These are phyloP conservation scores for Neofusicoccum cordaticola DNA, from an alignment of 2,329 filamentous ascomycete genomes.

Conservation along the genomic window DNA sequence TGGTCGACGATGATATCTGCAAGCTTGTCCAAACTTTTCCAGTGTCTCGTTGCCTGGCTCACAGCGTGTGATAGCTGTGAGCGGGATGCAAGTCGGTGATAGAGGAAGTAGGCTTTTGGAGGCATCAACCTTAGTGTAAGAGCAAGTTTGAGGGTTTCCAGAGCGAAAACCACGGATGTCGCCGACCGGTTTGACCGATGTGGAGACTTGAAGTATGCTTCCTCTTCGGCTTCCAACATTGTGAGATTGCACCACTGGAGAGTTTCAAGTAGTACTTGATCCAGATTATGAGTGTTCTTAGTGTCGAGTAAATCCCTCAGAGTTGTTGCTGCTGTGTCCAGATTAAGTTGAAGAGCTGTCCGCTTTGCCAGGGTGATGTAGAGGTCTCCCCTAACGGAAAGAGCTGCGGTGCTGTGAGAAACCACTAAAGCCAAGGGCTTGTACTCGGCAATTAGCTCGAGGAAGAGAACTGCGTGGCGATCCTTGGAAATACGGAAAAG, in stretches of 20 bases:
- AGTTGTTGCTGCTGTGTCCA: background rate
- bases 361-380: slow-evolving; percentile 15
- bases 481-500: background rate
- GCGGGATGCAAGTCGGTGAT: background rate
- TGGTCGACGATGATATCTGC: background rate
- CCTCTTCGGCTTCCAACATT: background rate
- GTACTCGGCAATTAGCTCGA: slow-evolving; percentile 17
- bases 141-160: background rate
- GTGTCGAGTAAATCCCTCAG: background rate
- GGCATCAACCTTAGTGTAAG: background rate
- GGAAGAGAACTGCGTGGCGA: slow-evolving; percentile 1
- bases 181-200: background rate
- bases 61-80: background rate
- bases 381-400: slow-evolving; percentile 16
- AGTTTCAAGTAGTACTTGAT: background rate
- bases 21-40: background rate
- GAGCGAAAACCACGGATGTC: too few relatives aligned
- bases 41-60: background rate
- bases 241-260: slow-evolving; percentile 15
- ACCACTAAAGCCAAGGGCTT: slow-evolving; percentile 16
- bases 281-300: background rate
- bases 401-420: slow-evolving; percentile 8
- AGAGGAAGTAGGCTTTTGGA: background rate
- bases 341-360: slow-evolving; percentile 4
- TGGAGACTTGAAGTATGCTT: background rate